Evolutionary conservation across 495 filamentous ascomycete species (phyloP), one percentile per base, ranked within the genome.

Genomic region (Monascus purpureus): DNA sequence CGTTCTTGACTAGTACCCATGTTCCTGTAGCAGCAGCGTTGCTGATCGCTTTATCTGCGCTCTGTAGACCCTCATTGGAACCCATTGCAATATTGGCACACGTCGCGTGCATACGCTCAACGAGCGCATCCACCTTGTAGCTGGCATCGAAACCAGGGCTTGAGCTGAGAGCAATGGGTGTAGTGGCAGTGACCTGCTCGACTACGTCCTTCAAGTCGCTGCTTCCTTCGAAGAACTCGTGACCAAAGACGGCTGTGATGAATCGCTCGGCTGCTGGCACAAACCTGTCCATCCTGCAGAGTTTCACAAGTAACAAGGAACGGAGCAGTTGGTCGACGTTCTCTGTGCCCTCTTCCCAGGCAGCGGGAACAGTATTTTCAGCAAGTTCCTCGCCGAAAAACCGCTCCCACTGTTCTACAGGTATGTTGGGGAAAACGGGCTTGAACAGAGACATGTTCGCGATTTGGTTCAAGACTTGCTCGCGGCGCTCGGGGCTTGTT

Each of bases 71-170:
- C 61, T 99, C 90, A 42, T 84, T 90, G 12, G 90, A 96, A 43
- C 90, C 90, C 90, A 99, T 99, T 42, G 90, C 90, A 50, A 96
- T 94, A 53, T 93, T 94, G 22, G 84, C 84, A 61, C 90, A 99
- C 17, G 68, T 78, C 18, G 76, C 74, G 32, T 72, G 67, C 52
- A 70, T 79, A 40, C 79, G 72, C 52, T 94, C 84, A 14, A 96
- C 90, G 14, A 96, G 66, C 31, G 77, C 83, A 48, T 96, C 88
- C 35, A 99, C 90, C 68, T 95, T 95, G 72, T 95, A 99, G 49
- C 83, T 92, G 18, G 90, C 90, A 58, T 99, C 90, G 52, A 96
- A 99, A 33, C 90, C 90, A 33, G 90, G 87, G 44, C 77, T 93
- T 9, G 87, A 96, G 49, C 85, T 82, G 9, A 99, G 70, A 16